Conservation (phyloP, 805 yeast species). For the Pichia pseudocactophila region DNA sequence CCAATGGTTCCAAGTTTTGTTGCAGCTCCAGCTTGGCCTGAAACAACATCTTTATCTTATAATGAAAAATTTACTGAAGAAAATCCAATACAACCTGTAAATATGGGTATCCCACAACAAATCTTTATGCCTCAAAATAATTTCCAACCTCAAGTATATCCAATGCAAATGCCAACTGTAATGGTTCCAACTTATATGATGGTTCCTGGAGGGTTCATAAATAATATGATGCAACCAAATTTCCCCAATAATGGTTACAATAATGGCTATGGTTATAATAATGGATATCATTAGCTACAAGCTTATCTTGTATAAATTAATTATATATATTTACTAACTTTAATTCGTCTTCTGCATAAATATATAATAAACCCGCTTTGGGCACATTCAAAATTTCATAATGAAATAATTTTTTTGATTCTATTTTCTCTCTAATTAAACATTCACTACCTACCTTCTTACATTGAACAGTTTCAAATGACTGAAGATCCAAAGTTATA, state of each 20-base stretch:
- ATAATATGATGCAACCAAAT: too few species aligned
- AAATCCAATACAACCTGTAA: background rate
- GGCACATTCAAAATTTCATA: too few species aligned
- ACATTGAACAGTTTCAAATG: too few species aligned
- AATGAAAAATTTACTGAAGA: background rate
- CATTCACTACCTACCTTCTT: too few species aligned
- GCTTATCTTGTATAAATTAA: background rate
- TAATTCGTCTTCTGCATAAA: background rate
- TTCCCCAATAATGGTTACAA: background rate
- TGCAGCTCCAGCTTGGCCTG: slow-evolving; percentile 4
- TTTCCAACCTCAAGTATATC: background rate
- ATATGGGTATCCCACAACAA: slow-evolving; percentile 3
- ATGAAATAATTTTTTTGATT: background rate
- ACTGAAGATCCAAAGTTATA: slow-evolving; percentile 21
- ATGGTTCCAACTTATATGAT: background rate
- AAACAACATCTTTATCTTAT: slow-evolving; percentile 4
- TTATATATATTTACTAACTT: background rate
- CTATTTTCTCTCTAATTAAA: too few species aligned
- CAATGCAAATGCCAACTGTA: slow-evolving; percentile 1
- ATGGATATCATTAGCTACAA: background rate
- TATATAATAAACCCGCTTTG: too few species aligned
- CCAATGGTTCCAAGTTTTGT: slow-evolving; percentile 4
- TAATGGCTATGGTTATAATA: background rate
- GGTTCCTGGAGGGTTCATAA: background rate
- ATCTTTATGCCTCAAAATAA: background rate